Evolutionary conservation across 371 early-diverging fungal genomes (phyloP).

Genomic region (Parasitella parasitica): DNA sequence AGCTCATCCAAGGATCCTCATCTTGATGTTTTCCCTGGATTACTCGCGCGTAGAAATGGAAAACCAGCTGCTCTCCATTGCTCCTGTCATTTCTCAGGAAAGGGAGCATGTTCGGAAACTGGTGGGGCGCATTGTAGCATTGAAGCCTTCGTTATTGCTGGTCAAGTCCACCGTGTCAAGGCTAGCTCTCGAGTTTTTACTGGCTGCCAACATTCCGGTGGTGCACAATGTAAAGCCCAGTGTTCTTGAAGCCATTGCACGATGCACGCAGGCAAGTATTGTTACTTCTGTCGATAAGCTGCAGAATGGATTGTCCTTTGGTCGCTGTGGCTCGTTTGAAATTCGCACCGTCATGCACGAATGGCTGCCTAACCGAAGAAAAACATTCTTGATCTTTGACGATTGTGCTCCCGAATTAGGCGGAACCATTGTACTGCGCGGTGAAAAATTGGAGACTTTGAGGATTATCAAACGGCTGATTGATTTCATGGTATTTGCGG

Average conservation of each 20-base stretch:
- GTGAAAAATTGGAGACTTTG: slow-evolving; percentile 64
- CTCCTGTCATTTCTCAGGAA: slow-evolving; percentile 83
- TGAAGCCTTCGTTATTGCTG: slow-evolving; percentile 80
- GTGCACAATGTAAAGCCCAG: slow-evolving; percentile 85
- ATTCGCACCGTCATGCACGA: slow-evolving; percentile 81
- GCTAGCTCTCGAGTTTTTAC: slow-evolving; percentile 79
- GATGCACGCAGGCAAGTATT: slow-evolving; percentile 85
- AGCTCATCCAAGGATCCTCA: slow-evolving; percentile 75
- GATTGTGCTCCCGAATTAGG: slow-evolving; percentile 82
- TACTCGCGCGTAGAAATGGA: slow-evolving; percentile 82
- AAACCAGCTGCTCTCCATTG: slow-evolving; percentile 78
- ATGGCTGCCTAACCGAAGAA: slow-evolving; percentile 74
- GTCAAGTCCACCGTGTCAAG: slow-evolving; percentile 84
- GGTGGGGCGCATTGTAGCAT: slow-evolving; percentile 74
- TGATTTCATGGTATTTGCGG: slow-evolving; percentile 81
- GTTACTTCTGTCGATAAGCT: slow-evolving; percentile 85
- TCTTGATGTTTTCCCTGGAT: slow-evolving; percentile 87
- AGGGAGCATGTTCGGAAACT: slow-evolving; percentile 80
- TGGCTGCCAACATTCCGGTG: slow-evolving; percentile 77
- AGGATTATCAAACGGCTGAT: slow-evolving; percentile 76
- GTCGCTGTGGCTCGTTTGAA: slow-evolving; percentile 78
- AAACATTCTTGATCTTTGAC: slow-evolving; percentile 87
- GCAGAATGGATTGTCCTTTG: slow-evolving; percentile 67
- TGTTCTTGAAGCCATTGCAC: slow-evolving; percentile 80
- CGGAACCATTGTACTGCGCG: slow-evolving; percentile 88